These are phyloP conservation scores for Candida maesae DNA, from an alignment of 805 yeast species.

Conservation along the genomic window DNA sequence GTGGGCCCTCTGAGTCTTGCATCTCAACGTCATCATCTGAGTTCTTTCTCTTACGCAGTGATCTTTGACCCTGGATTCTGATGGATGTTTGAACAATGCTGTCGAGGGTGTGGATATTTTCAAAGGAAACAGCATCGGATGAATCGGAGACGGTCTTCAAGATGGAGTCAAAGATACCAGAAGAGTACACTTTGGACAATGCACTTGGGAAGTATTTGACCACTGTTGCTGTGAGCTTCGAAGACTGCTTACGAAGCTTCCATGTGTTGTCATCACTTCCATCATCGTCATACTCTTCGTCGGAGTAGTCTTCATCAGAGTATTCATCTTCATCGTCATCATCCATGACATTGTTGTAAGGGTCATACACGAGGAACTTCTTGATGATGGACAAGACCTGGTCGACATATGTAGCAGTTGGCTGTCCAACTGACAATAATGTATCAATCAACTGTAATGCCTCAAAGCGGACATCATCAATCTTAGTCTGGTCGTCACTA, in stretches of 20 bases:
- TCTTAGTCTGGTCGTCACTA: constrained; percentile 38
- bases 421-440: constrained; percentile 38
- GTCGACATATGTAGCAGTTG: constrained; percentile 25
- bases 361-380: constrained; percentile 41
- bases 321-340: constrained; percentile 34
- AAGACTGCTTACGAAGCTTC: constrained; percentile 56
- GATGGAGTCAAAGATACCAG: constrained; percentile 30
- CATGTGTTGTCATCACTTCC: constrained; percentile 53
- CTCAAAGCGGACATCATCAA: constrained; percentile 49
- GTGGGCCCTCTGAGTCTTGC: constrained; percentile 29
- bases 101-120: constrained; percentile 43
- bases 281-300: constrained; percentile 38
- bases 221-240: constrained; percentile 38
- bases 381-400: constrained; percentile 30
- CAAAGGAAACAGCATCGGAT: constrained; percentile 47
- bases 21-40: constrained; percentile 45
- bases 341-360: constrained; percentile 36
- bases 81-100: constrained; percentile 32
- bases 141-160: constrained; percentile 38
- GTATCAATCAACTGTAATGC: constrained; percentile 38
- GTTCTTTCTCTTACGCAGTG: constrained; percentile 27
- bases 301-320: constrained; percentile 44
- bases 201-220: constrained; percentile 35
- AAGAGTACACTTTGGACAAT: constrained; percentile 33
- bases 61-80: constrained; percentile 21